Evolutionary conservation across 805 yeast species (phyloP).

Genomic region (Schwanniomyces vanrijiae): DNA sequence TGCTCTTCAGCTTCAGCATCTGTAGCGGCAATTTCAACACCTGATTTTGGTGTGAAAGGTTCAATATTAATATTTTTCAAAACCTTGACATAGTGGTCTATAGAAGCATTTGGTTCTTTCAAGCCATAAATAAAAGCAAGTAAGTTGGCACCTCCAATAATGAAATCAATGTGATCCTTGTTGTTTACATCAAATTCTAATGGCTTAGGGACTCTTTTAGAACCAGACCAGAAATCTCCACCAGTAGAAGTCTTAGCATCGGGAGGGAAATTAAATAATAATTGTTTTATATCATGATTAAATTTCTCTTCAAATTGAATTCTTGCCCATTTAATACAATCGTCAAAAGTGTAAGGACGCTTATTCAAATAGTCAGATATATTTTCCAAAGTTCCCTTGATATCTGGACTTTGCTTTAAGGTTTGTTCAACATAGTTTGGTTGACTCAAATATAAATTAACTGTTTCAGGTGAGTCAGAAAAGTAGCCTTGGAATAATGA

Average conservation of each 20-base stretch:
- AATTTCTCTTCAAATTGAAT: constrained; percentile 81
- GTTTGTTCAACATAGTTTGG: constrained; percentile 91
- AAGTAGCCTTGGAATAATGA: constrained; percentile 90
- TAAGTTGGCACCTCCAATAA: constrained; percentile 87
- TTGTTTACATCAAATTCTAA: constrained; percentile 72
- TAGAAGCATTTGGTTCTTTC: constrained; percentile 66
- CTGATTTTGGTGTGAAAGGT: constrained; percentile 73
- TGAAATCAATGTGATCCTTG: constrained; percentile 76
- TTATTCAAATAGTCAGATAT: constrained; percentile 71
- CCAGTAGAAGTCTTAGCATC: constrained; percentile 91
- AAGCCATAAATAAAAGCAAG: constrained; percentile 90
- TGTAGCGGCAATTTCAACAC: constrained; percentile 76
- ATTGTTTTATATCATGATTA: constrained; percentile 83
- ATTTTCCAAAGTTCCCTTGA: constrained; percentile 81
- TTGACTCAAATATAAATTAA: constrained; percentile 84
- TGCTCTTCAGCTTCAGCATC: constrained; percentile 90
- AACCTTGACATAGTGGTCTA: constrained; percentile 54
- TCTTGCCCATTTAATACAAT: constrained; percentile 95
- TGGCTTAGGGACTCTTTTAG: constrained; percentile 95
- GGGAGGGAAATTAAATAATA: constrained; percentile 89
- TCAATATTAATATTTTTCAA: constrained; percentile 42
- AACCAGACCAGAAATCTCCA: constrained; percentile 96
- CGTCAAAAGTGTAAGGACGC: constrained; percentile 88
- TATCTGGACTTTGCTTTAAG: constrained; percentile 89
- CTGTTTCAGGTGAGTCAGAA: constrained; percentile 89